These are phyloP conservation scores for Elongisporangium senticosum DNA, from an alignment of 352 stramenopile genomes.

Conservation along the genomic window DNA sequence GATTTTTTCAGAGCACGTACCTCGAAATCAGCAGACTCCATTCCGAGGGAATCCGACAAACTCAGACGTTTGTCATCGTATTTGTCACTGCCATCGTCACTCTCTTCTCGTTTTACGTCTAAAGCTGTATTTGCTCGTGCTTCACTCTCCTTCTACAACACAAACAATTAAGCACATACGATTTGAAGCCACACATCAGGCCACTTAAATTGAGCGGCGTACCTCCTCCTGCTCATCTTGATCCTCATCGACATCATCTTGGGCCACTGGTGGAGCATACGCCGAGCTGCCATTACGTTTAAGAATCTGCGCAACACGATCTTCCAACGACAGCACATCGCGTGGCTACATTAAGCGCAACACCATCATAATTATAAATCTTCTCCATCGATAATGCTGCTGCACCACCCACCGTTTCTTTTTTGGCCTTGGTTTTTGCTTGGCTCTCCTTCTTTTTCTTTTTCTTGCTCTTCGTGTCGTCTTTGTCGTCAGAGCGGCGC, in stretches of 20 bases:
- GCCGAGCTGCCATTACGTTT: slow-evolving; percentile 67
- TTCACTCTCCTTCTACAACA: background rate
- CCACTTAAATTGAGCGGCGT: background rate
- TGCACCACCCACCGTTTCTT: slow-evolving; percentile 13
- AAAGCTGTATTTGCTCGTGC: background rate
- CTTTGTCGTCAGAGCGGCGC: slow-evolving; percentile 16
- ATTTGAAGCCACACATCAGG: background rate
- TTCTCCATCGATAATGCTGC: background rate
- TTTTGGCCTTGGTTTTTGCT: slow-evolving; percentile 21
- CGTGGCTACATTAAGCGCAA: slow-evolving; percentile 11
- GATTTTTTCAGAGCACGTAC: slow-evolving; percentile 14
- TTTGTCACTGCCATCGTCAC: slow-evolving; percentile 6
- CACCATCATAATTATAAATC: background rate
- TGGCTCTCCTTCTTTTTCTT: slow-evolving; percentile 25
- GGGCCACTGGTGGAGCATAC: slow-evolving; percentile 9
- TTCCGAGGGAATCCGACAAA: slow-evolving; percentile 64
- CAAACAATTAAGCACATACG: background rate
- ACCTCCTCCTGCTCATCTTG: slow-evolving; percentile 12
- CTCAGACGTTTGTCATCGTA: slow-evolving; percentile 25
- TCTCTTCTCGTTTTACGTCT: background rate
- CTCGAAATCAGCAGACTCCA: slow-evolving; percentile 78
- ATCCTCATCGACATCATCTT: slow-evolving; percentile 20
- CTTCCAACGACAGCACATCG: slow-evolving; percentile 44
- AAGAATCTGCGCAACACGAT: slow-evolving; percentile 70
- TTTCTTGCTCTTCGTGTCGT: slow-evolving; percentile 10